These are phyloP conservation scores for Phytopythium aichiense DNA, from an alignment of 352 stramenopile genomes.

Conservation along the genomic window DNA sequence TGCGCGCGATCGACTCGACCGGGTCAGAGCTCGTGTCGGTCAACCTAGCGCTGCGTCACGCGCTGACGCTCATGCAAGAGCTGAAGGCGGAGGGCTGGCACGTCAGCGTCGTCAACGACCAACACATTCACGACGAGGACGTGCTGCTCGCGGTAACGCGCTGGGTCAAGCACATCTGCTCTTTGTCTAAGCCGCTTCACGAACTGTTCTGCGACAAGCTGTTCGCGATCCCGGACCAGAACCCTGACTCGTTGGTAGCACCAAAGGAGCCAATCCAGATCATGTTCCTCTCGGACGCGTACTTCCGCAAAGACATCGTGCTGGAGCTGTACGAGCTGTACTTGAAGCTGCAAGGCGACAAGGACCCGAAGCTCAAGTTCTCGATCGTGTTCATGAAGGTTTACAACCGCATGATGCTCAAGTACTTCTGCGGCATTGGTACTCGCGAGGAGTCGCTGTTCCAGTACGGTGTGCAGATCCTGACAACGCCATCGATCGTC, in stretches of 20 bases:
- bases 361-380: conserved; percentile 94
- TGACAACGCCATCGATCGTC: conserved; percentile 90
- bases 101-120: conserved; percentile 72
- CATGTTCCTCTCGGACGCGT: conserved; percentile 93
- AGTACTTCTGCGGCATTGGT: conserved; percentile 90
- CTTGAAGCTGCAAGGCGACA: conserved; percentile 92
- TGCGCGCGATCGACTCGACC: conserved; percentile 70
- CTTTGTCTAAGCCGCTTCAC: conserved; percentile 54
- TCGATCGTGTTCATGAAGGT: conserved; percentile 82
- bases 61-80: conserved; percentile 69
- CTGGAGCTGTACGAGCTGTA: conserved; percentile 92
- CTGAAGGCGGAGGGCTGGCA: conserved; percentile 81
- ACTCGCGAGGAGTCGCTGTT: conserved; percentile 88
- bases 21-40: conserved; percentile 62
- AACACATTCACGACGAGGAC: conserved; percentile 68
- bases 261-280: conserved; percentile 79
- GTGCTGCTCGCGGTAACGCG: conserved; percentile 57
- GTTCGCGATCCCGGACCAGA: conserved; percentile 32
- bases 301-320: conserved; percentile 93
- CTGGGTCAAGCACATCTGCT: conserved; percentile 72
- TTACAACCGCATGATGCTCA: conserved; percentile 82
- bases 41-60: conserved; percentile 51
- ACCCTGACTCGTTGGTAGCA: conserved; percentile 3
- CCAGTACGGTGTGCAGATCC: conserved; percentile 91
- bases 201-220: conserved; percentile 68